These are phyloP conservation scores for Marasmius fiardii DNA, from an alignment of 1,284 basidiomycete species.

Conservation along the genomic window DNA sequence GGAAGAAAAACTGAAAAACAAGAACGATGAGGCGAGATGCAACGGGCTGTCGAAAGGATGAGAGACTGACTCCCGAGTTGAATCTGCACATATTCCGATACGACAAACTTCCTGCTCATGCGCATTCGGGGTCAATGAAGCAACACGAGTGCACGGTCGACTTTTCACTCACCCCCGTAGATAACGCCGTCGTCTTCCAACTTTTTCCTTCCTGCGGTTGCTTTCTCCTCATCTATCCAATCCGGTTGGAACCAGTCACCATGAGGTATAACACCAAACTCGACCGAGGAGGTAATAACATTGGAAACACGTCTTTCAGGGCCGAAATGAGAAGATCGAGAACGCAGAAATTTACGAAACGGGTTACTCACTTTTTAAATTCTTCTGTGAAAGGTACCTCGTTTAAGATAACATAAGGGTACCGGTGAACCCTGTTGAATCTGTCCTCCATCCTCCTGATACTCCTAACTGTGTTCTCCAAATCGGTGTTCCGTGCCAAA, in stretches of 20 bases:
- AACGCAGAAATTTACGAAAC: too few species aligned
- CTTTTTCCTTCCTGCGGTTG: conserved; percentile 44
- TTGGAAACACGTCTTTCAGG: conserved; percentile 12
- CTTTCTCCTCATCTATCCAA: conserved; percentile 62
- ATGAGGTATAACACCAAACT: conserved; percentile 54
- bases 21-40: too few species aligned
- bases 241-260: conserved; percentile 52
- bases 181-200: conserved; percentile 53
- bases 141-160: background rate
- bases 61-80: conserved; percentile 61
- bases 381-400: conserved; percentile 67
- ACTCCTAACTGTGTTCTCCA: conserved; percentile 31
- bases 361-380: conserved; percentile 61
- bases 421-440: conserved; percentile 63
- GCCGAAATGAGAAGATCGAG: conserved; percentile 13
- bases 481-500: conserved; percentile 39
- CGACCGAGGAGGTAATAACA: conserved; percentile 27
- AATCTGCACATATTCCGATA: conserved; percentile 80
- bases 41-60: too few species aligned
- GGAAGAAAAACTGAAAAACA: conserved; percentile 61
- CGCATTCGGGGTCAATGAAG: background rate
- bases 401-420: conserved; percentile 75
- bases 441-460: conserved; percentile 49
- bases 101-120: conserved; percentile 29
- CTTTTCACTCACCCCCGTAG: conserved; percentile 37